Evolutionary conservation across 306 rosid genomes (phyloP).

Genomic region (Lagenaria siceraria): DNA sequence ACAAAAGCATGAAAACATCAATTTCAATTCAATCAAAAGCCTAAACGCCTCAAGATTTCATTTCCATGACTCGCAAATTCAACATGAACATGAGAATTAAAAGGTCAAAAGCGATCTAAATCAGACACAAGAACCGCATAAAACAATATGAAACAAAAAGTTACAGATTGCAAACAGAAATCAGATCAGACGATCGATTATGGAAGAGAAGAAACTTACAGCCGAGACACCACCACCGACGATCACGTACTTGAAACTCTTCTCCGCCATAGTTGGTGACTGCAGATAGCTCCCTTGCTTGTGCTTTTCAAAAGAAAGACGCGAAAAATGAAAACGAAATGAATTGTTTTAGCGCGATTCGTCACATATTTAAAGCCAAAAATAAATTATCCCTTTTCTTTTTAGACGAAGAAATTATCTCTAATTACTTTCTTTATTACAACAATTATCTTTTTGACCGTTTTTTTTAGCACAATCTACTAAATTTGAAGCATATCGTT

Average conservation of each 20-base stretch:
- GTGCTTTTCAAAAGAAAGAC: neutral
- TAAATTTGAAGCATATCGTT: too few species aligned
- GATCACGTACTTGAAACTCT: slow-evolving; percentile 70
- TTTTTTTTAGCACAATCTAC: too few species aligned
- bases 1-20: neutral
- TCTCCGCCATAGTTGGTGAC: slow-evolving; percentile 44
- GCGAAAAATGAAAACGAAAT: neutral
- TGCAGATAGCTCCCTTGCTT: neutral
- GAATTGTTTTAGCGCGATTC: neutral
- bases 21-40: neutral
- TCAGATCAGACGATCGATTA: neutral
- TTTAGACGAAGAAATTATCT: neutral
- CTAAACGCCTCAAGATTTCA: neutral
- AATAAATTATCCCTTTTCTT: neutral
- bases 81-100: neutral
- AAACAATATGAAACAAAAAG: neutral
- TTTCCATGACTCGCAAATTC: neutral
- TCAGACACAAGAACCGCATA: neutral
- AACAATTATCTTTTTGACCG: neutral
- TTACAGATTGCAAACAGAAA: neutral
- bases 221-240: slow-evolving; percentile 92
- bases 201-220: slow-evolving; percentile 36
- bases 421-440: neutral
- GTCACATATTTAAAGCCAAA: neutral
- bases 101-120: neutral